Conservation (phyloP, 2,329 filamentous ascomycete species). For the Harringtonia aguacate region DNA sequence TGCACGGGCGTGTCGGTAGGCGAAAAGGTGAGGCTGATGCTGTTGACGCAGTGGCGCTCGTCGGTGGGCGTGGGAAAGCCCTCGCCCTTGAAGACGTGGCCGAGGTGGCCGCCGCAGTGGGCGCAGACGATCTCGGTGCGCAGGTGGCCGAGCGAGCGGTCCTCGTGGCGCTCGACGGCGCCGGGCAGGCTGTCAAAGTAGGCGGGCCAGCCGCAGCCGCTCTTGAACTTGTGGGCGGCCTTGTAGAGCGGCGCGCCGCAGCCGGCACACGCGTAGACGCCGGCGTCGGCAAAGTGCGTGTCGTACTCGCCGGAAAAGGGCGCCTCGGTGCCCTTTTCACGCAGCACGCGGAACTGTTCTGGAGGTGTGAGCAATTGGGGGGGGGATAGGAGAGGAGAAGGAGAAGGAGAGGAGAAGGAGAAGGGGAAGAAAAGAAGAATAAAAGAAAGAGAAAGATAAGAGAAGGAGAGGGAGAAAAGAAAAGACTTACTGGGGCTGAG, state of each 20-base stretch:
- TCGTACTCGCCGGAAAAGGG: conserved; percentile 75
- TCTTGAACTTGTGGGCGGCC: conserved; percentile 90
- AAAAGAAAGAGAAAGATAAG: neutral
- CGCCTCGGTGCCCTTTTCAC: conserved; percentile 82
- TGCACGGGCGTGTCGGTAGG: conserved; percentile 37
- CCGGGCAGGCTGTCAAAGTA: conserved; percentile 95
- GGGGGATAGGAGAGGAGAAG: neutral
- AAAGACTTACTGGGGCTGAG: conserved; percentile 44
- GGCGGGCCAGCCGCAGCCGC: conserved; percentile 93
- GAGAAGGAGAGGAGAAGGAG: neutral
- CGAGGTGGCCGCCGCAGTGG: conserved; percentile 87
- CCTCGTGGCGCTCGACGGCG: conserved; percentile 73
- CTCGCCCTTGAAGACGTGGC: conserved; percentile 88
- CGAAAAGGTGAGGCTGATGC: conserved; percentile 75
- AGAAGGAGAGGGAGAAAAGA: neutral
- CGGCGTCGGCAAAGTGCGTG: conserved; percentile 66
- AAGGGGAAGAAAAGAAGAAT: neutral
- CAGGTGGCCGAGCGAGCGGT: conserved; percentile 68
- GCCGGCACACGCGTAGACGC: conserved; percentile 79
- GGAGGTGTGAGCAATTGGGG: conserved; percentile 3
- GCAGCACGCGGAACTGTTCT: conserved; percentile 95
- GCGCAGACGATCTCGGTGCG: conserved; percentile 89
- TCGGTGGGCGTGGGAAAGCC: conserved; percentile 77
- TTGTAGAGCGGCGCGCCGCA: conserved; percentile 86
- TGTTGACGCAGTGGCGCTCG: conserved; percentile 96